phyloP scores from a whole-genome alignment of 352 stramenopile genomes.

The Peronospora farinosa region DNA sequence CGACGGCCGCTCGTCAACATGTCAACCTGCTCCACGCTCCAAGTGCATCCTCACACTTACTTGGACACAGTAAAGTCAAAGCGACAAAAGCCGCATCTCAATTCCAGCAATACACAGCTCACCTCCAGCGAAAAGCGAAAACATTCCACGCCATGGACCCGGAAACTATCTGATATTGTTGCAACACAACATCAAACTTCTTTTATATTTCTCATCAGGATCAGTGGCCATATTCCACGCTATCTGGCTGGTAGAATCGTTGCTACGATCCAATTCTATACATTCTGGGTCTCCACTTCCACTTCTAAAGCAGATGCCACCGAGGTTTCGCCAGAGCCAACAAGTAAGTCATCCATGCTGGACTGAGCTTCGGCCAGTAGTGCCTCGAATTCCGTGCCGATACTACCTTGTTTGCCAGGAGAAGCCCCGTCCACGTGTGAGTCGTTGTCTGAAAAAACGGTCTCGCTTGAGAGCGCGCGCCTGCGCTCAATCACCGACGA shows the following conservation, averaged over 20 bases:
- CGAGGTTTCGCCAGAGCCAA: conserved; percentile 17
- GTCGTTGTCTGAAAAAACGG: conserved; percentile 39
- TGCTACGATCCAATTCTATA: conserved; percentile 21
- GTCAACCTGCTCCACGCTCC: conserved; percentile 10
- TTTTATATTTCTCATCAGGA: conserved; percentile 23
- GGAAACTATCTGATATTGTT: not conserved
- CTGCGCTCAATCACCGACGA: conserved; percentile 20
- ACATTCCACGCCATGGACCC: not conserved
- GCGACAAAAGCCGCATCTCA: not conserved
- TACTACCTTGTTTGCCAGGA: conserved; percentile 32
- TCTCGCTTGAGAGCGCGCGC: conserved; percentile 33
- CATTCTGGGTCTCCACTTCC: conserved; percentile 28
- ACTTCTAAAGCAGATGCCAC: conserved; percentile 13
- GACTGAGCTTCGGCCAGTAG: conserved; percentile 66
- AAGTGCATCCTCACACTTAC: conserved; percentile 1
- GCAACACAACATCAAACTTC: conserved; percentile 11
- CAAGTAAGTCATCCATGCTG: conserved; percentile 52
- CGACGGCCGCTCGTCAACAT: conserved; percentile 1
- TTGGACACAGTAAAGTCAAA: not conserved
- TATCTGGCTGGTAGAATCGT: conserved; percentile 8
- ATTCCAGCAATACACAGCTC: not conserved
- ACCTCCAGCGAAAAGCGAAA: not conserved
- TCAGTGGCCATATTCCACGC: conserved; percentile 20
- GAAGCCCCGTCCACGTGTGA: conserved; percentile 28
- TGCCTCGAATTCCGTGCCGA: conserved; percentile 63